These are phyloP conservation scores for Colletotrichum cereale DNA, from an alignment of 2,329 filamentous ascomycete species.

Conservation along the genomic window DNA sequence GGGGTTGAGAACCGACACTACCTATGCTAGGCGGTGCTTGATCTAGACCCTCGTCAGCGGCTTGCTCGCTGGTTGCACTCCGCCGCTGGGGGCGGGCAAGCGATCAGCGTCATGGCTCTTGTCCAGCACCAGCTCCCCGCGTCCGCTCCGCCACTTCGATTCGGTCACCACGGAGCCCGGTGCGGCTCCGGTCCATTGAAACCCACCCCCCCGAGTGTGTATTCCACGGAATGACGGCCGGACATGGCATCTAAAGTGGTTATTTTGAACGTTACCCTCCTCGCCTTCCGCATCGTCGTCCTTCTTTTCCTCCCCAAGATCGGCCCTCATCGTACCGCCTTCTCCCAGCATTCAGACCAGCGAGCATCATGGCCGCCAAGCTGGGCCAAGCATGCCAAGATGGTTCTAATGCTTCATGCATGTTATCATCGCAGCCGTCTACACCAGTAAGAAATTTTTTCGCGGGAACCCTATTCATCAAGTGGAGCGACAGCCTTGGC, in stretches of 20 bases:
- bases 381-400: slow-evolving; percentile 29
- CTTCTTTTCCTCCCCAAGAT: not conserved
- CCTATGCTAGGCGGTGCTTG: too few relatives aligned
- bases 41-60: not conserved
- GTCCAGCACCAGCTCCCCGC: too few relatives aligned
- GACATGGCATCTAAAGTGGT: not conserved
- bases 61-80: not conserved
- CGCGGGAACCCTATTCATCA: not conserved
- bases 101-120: not conserved
- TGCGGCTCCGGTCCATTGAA: not conserved
- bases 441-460: slow-evolving; percentile 1
- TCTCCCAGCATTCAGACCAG: not conserved
- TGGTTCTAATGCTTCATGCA: slow-evolving; percentile 14
- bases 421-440: slow-evolving; percentile 1
- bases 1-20: too few relatives aligned
- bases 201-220: not conserved
- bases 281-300: not conserved
- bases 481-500: not conserved
- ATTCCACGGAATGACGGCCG: not conserved
- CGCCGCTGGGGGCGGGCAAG: not conserved
- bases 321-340: not conserved
- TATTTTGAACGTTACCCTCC: not conserved
- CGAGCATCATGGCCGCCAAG: slow-evolving; percentile 2
- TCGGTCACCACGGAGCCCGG: not conserved
- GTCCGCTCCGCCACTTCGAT: not conserved